phyloP scores from a whole-genome alignment of 148 eudicot genomes.

The Cornus kousa region DNA sequence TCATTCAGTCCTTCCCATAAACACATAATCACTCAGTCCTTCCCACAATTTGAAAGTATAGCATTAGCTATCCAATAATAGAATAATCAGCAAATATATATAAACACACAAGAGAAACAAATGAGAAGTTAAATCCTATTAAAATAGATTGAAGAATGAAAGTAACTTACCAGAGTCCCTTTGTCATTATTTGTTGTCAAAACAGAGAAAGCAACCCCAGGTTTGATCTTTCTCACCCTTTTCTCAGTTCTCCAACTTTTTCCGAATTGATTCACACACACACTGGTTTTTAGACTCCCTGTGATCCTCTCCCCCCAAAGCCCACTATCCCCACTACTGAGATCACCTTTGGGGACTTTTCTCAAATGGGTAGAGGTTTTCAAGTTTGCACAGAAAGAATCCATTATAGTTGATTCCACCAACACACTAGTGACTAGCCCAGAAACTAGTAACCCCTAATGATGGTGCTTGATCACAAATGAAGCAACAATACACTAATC shows the following conservation, averaged over 20 bases:
- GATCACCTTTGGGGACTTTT: constrained; percentile 25
- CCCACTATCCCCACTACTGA: constrained; percentile 30
- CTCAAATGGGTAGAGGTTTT: constrained; percentile 44
- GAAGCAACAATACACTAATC: constrained; percentile 4
- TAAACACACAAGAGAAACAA: background rate
- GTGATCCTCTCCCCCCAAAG: constrained; percentile 58
- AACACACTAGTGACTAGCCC: background rate
- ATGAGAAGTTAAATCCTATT: background rate
- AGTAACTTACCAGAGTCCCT: constrained; percentile 51
- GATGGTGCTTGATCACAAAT: background rate
- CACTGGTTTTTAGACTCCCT: constrained; percentile 48
- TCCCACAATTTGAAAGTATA: background rate
- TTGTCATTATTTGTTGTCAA: constrained; percentile 53
- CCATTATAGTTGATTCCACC: constrained; percentile 39
- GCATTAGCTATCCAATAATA: background rate
- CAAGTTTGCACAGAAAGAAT: constrained; percentile 57
- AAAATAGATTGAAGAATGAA: background rate
- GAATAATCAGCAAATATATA: background rate
- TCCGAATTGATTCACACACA: constrained; percentile 26
- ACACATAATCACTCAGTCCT: background rate
- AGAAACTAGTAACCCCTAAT: background rate
- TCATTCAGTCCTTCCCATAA: background rate
- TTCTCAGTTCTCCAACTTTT: constrained; percentile 34
- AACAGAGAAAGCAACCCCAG: constrained; percentile 59
- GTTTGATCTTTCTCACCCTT: constrained; percentile 35